A percentile compares a stretch with the other conserved stretches of the same genome.
Conservation (phyloP, 306 rosid genomes). For the Lathyrus aphaca region DNA sequence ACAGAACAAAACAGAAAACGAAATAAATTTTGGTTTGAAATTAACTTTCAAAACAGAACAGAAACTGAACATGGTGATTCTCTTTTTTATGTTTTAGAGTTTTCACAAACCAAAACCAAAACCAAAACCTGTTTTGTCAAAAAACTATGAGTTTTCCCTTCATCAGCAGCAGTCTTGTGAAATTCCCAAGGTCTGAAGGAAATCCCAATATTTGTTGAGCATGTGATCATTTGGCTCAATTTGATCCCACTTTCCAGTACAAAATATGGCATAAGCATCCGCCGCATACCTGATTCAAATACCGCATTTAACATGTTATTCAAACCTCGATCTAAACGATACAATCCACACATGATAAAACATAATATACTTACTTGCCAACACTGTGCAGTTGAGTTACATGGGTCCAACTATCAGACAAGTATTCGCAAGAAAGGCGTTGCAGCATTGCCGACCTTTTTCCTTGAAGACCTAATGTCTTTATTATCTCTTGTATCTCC, state of each 20-base stretch:
- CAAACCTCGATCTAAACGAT: not conserved
- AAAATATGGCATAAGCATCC: slow-evolving; percentile 1
- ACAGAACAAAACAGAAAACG: too few species aligned
- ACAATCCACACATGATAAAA: too few species aligned
- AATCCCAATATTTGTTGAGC: not conserved
- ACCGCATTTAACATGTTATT: not conserved
- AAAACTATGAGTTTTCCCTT: too few species aligned
- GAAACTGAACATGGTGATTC: too few species aligned
- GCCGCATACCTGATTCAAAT: slow-evolving; percentile 3
- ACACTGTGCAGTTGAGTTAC: slow-evolving; percentile 77
- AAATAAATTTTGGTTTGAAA: too few species aligned
- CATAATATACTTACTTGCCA: slow-evolving; percentile 73
- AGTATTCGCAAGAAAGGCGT: slow-evolving; percentile 62
- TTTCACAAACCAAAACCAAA: too few species aligned
- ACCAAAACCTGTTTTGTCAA: too few species aligned
- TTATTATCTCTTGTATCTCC: slow-evolving; percentile 54
- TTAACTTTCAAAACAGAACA: too few species aligned
- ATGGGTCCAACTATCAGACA: slow-evolving; percentile 65
- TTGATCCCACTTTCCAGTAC: slow-evolving; percentile 6
- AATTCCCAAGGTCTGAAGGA: not conserved
- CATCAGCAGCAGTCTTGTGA: too few species aligned
- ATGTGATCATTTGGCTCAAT: not conserved
- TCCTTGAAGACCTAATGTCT: slow-evolving; percentile 55
- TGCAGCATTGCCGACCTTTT: slow-evolving; percentile 57
- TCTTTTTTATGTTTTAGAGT: too few species aligned